Conservation (phyloP, 495 filamentous ascomycete genomes). For the Penicillium robsamsonii region DNA sequence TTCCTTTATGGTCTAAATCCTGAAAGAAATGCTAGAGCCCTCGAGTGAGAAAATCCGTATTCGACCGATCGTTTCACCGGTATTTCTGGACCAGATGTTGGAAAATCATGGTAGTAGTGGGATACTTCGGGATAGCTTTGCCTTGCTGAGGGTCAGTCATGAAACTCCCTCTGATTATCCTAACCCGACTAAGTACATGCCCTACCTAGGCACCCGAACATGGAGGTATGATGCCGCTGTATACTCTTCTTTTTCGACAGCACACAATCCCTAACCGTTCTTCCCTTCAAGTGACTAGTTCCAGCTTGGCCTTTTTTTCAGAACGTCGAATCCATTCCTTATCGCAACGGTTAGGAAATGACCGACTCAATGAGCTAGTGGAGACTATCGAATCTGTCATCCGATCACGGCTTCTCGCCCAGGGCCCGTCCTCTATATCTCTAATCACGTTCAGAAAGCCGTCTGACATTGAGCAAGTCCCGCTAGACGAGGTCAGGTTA, state of each 20-base stretch:
- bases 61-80: too few species aligned
- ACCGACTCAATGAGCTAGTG: slow-evolving; percentile 34
- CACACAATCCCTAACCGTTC: not conserved
- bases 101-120: not conserved
- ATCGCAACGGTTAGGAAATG: slow-evolving; percentile 31
- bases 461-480: too few species aligned
- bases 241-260: too few species aligned
- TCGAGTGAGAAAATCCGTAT: too few species aligned
- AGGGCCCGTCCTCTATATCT: too few species aligned
- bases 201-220: not conserved
- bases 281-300: slow-evolving; percentile 23
- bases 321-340: slow-evolving; percentile 32
- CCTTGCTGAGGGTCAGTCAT: slow-evolving; percentile 4
- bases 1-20: too few species aligned
- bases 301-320: slow-evolving; percentile 38
- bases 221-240: not conserved
- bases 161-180: not conserved
- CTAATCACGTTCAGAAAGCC: too few species aligned
- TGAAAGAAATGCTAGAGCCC: too few species aligned
- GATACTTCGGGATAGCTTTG: not conserved
- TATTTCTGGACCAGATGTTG: not conserved
- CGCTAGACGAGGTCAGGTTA: too few species aligned
- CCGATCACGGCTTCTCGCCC: too few species aligned
- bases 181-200: too few species aligned
- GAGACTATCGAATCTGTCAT: not conserved